These are phyloP conservation scores for Aspergillus terreus DNA, from an alignment of 2,329 filamentous ascomycete species.

Conservation along the genomic window DNA sequence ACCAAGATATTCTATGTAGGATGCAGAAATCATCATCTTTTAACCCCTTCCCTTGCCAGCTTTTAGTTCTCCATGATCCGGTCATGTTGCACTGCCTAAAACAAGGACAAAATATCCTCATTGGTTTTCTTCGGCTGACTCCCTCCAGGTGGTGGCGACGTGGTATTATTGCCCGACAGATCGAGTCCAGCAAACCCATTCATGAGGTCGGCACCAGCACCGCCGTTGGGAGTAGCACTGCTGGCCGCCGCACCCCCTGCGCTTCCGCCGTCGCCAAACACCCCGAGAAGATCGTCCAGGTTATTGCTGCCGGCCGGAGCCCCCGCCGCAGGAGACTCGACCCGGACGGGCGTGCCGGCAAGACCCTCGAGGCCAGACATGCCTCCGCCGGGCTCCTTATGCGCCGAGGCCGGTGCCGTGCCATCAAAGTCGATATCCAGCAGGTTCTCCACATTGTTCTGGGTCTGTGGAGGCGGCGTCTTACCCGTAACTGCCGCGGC, in stretches of 20 bases:
- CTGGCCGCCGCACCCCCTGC: slow-evolving; percentile 29
- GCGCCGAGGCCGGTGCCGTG: slow-evolving; percentile 80
- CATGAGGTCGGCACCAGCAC: slow-evolving; percentile 56
- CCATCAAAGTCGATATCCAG: slow-evolving; percentile 97
- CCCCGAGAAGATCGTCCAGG: slow-evolving; percentile 76
- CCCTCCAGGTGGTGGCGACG: slow-evolving; percentile 20
- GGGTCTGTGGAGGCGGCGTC: slow-evolving; percentile 48
- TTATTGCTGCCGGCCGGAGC: slow-evolving; percentile 48
- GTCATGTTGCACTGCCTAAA: slow-evolving; percentile 31
- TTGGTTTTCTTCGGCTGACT: slow-evolving; percentile 48
- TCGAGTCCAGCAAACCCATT: slow-evolving; percentile 82
- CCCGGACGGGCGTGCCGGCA: slow-evolving; percentile 55
- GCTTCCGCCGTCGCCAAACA: slow-evolving; percentile 56
- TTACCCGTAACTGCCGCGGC: slow-evolving; percentile 59
- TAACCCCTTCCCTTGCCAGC: not conserved
- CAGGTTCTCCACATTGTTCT: slow-evolving; percentile 87
- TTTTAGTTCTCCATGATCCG: not conserved
- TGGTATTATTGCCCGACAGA: slow-evolving; percentile 53
- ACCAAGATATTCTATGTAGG: slow-evolving; percentile 4
- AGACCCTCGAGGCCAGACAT: slow-evolving; percentile 61
- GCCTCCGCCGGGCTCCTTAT: slow-evolving; percentile 58
- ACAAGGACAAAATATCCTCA: slow-evolving; percentile 54
- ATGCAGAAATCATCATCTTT: not conserved
- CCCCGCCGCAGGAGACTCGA: slow-evolving; percentile 42
- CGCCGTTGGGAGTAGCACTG: slow-evolving; percentile 25